phyloP scores from a whole-genome alignment of 1,284 basidiomycete species.

The Trametes pubescens region DNA sequence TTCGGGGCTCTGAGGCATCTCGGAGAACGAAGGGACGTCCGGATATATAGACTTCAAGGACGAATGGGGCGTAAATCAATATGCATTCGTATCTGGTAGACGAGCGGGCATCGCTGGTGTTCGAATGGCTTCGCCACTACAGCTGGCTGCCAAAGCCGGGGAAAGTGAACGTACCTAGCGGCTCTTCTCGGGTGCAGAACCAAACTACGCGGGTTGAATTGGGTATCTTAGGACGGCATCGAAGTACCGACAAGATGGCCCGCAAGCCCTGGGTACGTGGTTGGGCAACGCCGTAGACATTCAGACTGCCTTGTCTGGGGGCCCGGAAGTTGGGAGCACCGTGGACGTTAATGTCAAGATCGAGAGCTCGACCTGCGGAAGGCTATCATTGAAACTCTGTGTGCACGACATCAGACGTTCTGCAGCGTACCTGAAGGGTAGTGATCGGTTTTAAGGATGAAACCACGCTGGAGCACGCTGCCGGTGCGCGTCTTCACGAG shows the following conservation, averaged over 20 bases:
- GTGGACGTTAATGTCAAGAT: constrained; percentile 91
- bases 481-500: constrained; percentile 90
- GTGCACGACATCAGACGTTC: background rate
- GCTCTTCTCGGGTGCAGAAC: constrained; percentile 88
- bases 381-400: background rate
- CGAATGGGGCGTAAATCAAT: constrained; percentile 29
- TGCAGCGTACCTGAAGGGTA: constrained; percentile 74
- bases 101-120: background rate
- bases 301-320: constrained; percentile 77
- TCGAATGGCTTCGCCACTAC: background rate
- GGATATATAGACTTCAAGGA: constrained; percentile 81
- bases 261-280: constrained; percentile 93
- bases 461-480: constrained; percentile 89
- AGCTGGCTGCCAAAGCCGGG: background rate
- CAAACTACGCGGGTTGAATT: constrained; percentile 80
- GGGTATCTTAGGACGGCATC: constrained; percentile 72
- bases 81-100: background rate
- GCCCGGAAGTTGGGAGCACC: constrained; percentile 97
- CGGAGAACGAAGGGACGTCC: constrained; percentile 96
- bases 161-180: constrained; percentile 64
- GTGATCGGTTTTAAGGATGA: constrained; percentile 94
- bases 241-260: constrained; percentile 89
- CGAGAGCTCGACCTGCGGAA: constrained; percentile 78
- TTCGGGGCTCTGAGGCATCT: constrained; percentile 87
- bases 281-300: constrained; percentile 95